Base-by-base conservation (phyloP, 192 early-diverging fungal genomes). In the Linnemannia exigua region DNA sequence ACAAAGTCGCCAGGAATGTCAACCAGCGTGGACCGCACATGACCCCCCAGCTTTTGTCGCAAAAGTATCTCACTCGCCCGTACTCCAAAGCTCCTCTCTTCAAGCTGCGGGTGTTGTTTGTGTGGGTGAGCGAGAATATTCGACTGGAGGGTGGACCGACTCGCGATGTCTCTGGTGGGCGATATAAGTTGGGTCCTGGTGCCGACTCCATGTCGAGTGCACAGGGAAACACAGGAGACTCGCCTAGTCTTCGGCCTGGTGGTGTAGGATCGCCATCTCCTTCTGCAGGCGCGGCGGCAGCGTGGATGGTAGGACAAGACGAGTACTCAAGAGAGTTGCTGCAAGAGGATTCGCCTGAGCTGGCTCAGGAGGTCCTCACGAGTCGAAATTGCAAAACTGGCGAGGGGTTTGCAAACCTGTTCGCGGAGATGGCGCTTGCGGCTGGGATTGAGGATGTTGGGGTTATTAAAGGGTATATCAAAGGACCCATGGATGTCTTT, bases 81-180 rank as follows among this genome's bases (percentile, higher is more conserved):
- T 95, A 94, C 67, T 80, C 84, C 28, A 89, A 89, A 54, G 89
- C 87, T 19, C 90, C 91, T 2, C 67, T 93, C 1, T 90, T 91
- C 69, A 92, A 92, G 35, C 82, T 92, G n/a, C 90, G 94, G 7
- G 91, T 90, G 17, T 88, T 92, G 25, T 95, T 94, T 88, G 86
- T 89, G 9, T 95, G 94, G 94, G 89, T 95, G 12, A 91, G 91
- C 44, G 90, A 91, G 47, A 95, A 95, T 76, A 92, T 95, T 77
- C 74, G 74, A 33, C 78, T 89, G 25, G 79, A 81, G n/a, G 79
- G 84, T 25, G 84, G 84, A 28, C 74, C 75, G 9, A 69, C 37
- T 8, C 77, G 84, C 0, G 84, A 86, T 61, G 84, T 86, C 37
- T 86, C 84, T 22, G 84, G 84, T 7, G 84, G 84, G 6, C 77